Evolutionary conservation across 1,284 basidiomycete species (phyloP).

Genomic region (Apiotrichum gracile): DNA sequence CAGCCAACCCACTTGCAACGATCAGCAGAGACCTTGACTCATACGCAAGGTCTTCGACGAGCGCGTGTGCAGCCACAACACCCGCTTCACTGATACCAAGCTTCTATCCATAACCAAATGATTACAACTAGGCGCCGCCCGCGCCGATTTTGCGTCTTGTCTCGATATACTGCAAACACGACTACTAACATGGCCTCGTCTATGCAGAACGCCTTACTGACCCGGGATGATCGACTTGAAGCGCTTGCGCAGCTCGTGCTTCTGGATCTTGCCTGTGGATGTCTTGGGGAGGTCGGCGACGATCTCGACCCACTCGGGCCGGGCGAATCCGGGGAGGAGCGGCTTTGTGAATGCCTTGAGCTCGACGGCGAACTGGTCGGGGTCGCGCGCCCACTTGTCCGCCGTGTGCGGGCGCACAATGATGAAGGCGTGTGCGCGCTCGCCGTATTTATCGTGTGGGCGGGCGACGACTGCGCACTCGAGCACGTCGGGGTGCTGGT

Average conservation of each 20-base stretch:
- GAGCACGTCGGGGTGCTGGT: slow-evolving; percentile 57
- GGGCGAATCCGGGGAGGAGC: slow-evolving; percentile 16
- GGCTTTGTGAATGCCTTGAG: slow-evolving; percentile 13
- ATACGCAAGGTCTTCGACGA: too few species aligned
- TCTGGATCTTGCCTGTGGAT: slow-evolving; percentile 80
- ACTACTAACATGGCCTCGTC: too few species aligned
- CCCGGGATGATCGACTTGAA: slow-evolving; percentile 18
- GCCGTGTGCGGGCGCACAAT: slow-evolving; percentile 48
- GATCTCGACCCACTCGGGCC: slow-evolving; percentile 19
- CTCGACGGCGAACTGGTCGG: slow-evolving; percentile 7
- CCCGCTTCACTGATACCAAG: too few species aligned
- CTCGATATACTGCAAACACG: too few species aligned
- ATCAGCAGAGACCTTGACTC: too few species aligned
- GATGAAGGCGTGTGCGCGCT: slow-evolving; percentile 73
- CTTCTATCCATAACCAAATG: too few species aligned
- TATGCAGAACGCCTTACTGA: too few species aligned
- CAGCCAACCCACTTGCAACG: too few species aligned
- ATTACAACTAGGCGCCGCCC: too few species aligned
- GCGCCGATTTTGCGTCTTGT: too few species aligned
- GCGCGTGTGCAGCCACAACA: too few species aligned
- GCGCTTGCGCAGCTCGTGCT: slow-evolving; percentile 56
- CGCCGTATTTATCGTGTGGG: slow-evolving; percentile 63
- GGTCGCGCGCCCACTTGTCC: slow-evolving; percentile 1
- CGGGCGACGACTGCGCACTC: slow-evolving; percentile 72
- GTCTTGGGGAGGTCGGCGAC: slow-evolving; percentile 67